Conservation (phyloP, 345 rosid species). For the Rhodamnia rubescens region DNA sequence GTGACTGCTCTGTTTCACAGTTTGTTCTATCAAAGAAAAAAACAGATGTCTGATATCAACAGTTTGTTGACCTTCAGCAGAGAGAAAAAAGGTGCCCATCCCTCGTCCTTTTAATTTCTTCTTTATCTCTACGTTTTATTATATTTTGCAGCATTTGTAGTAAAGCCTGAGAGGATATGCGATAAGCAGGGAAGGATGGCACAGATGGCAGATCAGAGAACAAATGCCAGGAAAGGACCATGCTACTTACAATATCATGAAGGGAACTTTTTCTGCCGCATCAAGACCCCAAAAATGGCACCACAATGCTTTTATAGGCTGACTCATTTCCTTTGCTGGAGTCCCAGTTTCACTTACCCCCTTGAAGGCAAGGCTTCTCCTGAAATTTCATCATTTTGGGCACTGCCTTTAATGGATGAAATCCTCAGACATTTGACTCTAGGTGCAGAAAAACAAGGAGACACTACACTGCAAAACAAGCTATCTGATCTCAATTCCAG, state of each 20-base stretch:
- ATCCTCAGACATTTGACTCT: constrained; percentile 44
- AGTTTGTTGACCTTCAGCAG: background rate
- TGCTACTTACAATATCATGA: constrained; percentile 63
- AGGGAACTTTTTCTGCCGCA: constrained; percentile 56
- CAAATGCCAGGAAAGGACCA: background rate
- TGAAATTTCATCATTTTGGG: constrained; percentile 40
- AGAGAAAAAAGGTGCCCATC: background rate
- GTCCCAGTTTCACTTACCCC: constrained; percentile 16
- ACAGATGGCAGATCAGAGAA: background rate
- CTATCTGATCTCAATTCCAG: constrained; percentile 6
- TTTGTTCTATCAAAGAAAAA: background rate
- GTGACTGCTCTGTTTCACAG: background rate
- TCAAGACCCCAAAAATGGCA: constrained; percentile 56
- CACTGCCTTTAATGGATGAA: constrained; percentile 69
- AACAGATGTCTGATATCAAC: background rate
- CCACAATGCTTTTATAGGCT: constrained; percentile 33
- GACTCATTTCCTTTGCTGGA: too few relatives aligned
- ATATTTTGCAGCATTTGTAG: background rate
- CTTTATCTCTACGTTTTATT: background rate
- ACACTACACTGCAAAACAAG: constrained; percentile 52
- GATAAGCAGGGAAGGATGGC: background rate
- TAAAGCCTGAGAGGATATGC: background rate
- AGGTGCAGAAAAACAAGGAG: constrained; percentile 27
- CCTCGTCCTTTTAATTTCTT: background rate
- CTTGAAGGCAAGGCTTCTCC: constrained; percentile 32